Base-by-base conservation (phyloP, 148 eudicot species). In the Cornus suecica region DNA sequence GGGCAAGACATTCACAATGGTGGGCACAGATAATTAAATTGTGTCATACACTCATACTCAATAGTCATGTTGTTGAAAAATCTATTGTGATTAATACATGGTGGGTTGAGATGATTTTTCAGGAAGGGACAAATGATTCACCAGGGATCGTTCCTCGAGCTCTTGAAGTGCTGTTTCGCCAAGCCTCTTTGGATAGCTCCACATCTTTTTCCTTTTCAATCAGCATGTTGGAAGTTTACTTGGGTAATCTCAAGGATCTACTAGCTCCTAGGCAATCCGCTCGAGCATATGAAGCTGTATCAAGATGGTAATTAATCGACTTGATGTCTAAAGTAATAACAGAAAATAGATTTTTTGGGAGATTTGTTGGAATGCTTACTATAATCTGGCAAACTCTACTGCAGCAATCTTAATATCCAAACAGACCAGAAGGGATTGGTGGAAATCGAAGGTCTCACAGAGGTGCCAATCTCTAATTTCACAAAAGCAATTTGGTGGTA, bases 1-100 rank as follows among this genome's bases (percentile, higher is more conserved):
- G 29, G 92, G 94, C 74, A 90, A 90, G 79, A 90, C 94, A 31
- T 90, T 80, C 78, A 88, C 94, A 42, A 87, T 90, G 94, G 92
- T 90, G 66, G 73, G 91, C 74, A 23, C 52, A 15, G 77, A 45
- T 62, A 28, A 10, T 6, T 60, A 32, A 13, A 56, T 54, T 60
- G 0, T 58, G 13, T 26, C 4, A 7, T 62, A 58, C 34, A 58
- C 34, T 63, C 15, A 22, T n/a, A n/a, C 32, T 54, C 2, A n/a
- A n/a, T n/a, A n/a, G 25, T 20, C 10, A 11, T 42, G 31, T 22
- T 42, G 13, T 26, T 56, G 27, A 37, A 14, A 69, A 25, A 52
- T 18, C 69, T 32, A 25, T 29, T 41, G 34, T 58, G 15, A 58
- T 18, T 26, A 61, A 32, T 22, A 11, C 25, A 22, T 65, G 56